These are phyloP conservation scores for Neolentinus lepideus DNA, from an alignment of 1,284 basidiomycete genomes.

Conservation along the genomic window DNA sequence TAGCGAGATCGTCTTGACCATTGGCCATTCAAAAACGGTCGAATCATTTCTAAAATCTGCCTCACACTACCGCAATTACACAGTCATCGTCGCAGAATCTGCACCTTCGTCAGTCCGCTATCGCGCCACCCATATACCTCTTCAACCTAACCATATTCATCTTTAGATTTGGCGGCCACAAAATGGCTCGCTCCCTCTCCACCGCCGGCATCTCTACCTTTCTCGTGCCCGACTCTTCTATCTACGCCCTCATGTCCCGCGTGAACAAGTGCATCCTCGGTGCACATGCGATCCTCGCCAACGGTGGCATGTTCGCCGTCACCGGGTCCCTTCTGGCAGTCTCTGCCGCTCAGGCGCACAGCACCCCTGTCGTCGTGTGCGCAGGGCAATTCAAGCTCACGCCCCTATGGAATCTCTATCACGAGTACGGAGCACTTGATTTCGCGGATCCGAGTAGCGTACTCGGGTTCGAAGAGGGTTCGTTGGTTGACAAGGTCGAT, in stretches of 20 bases:
- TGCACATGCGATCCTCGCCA: slow-evolving; percentile 88
- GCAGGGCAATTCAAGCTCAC: slow-evolving; percentile 96
- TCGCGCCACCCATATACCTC: slow-evolving; percentile 4
- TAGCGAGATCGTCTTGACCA: slow-evolving; percentile 93
- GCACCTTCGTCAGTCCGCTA: slow-evolving; percentile 69
- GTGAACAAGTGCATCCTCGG: slow-evolving; percentile 95
- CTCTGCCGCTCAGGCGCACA: slow-evolving; percentile 87
- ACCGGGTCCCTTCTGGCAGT: slow-evolving; percentile 82
- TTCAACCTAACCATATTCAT: slow-evolving; percentile 3
- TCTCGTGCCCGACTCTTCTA: slow-evolving; percentile 91
- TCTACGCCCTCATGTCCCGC: slow-evolving; percentile 94
- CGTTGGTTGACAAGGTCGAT: slow-evolving; percentile 78
- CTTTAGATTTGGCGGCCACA: slow-evolving; percentile 74
- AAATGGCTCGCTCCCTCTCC: slow-evolving; percentile 78
- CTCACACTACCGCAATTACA: slow-evolving; percentile 87
- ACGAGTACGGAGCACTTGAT: slow-evolving; percentile 82
- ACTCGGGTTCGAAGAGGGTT: slow-evolving; percentile 74
- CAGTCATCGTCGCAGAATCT: slow-evolving; percentile 93
- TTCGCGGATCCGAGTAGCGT: slow-evolving; percentile 84
- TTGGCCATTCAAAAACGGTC: slow-evolving; percentile 94
- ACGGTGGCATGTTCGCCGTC: slow-evolving; percentile 90
- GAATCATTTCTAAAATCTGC: slow-evolving; percentile 90
- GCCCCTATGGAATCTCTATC: slow-evolving; percentile 89
- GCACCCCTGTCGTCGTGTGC: slow-evolving; percentile 90
- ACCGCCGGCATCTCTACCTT: slow-evolving; percentile 84